These are phyloP conservation scores for Citrus cavaleriei DNA, from an alignment of 345 rosid species.

Conservation along the genomic window DNA sequence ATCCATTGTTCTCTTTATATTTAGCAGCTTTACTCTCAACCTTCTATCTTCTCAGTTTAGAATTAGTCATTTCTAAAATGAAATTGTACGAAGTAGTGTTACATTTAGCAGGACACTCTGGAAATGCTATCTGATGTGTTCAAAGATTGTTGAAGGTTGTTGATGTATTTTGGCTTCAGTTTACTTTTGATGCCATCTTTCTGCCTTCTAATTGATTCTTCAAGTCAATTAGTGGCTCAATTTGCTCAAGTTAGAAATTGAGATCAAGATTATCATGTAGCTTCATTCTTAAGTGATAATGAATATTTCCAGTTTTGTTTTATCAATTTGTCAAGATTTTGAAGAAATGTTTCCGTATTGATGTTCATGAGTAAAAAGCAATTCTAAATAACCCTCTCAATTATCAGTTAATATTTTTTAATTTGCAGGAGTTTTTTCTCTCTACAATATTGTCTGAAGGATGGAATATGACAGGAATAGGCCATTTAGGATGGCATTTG, in stretches of 20 bases:
- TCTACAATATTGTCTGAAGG: slow-evolving; percentile 10
- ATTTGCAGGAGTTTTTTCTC: slow-evolving; percentile 30
- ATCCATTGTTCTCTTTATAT: not conserved
- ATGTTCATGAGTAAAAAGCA: not conserved
- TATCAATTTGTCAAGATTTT: not conserved
- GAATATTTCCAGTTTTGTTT: not conserved
- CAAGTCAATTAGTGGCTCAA: not conserved
- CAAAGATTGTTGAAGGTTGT: not conserved
- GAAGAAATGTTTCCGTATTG: not conserved
- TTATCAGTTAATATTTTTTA: slow-evolving; percentile 25
- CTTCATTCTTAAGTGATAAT: not conserved
- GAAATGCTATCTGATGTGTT: not conserved
- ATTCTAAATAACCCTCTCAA: slow-evolving; percentile 10
- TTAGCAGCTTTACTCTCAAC: not conserved
- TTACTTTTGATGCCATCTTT: not conserved
- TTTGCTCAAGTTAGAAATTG: not conserved
- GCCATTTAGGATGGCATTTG: slow-evolving; percentile 9
- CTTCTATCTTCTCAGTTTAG: not conserved
- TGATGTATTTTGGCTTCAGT: not conserved
- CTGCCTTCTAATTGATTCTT: not conserved
- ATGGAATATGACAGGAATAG: slow-evolving; percentile 8
- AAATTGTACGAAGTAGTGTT: not conserved
- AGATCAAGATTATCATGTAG: not conserved
- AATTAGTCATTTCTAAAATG: not conserved
- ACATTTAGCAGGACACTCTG: not conserved